Conservation (phyloP, 768 basidiomycete species). For the Hortiboletus campestris region DNA sequence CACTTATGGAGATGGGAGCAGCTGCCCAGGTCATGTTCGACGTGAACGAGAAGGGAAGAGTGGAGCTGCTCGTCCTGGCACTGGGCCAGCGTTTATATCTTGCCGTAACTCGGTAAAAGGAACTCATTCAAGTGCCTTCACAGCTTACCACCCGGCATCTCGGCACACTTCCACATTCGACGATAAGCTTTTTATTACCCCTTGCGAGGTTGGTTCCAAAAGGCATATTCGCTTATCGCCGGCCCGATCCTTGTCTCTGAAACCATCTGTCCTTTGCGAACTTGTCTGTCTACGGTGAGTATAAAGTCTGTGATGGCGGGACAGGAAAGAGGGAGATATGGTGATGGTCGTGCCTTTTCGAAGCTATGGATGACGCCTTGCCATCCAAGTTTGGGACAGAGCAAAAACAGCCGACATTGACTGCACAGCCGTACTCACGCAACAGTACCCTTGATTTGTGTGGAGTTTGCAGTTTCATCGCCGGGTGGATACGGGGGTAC, state of each 20-base stretch:
- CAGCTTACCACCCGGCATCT: conserved; percentile 16
- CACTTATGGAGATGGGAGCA: conserved; percentile 24
- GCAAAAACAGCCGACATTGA: background rate
- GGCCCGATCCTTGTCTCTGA: background rate
- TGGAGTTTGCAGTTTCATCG: background rate
- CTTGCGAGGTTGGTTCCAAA: no score
- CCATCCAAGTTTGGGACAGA: background rate
- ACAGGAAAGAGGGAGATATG: background rate
- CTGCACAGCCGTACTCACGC: background rate
- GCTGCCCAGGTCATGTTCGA: conserved; percentile 29
- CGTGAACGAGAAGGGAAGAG: conserved; percentile 1
- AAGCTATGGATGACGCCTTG: background rate
- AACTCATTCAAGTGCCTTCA: background rate
- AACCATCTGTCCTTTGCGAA: background rate
- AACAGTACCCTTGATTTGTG: background rate
- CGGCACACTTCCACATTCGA: conserved; percentile 16
- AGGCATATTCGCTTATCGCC: background rate
- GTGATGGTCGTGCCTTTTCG: background rate
- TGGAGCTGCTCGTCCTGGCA: conserved; percentile 13
- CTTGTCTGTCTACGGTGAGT: background rate
- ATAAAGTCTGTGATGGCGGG: background rate
- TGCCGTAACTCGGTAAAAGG: conserved; percentile 2
- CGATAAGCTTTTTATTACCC: no score
- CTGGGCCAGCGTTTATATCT: conserved; percentile 18
- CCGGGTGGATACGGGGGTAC: background rate